Conservation (phyloP, 2,329 filamentous ascomycete species). For the Penicillium verrucosum region DNA sequence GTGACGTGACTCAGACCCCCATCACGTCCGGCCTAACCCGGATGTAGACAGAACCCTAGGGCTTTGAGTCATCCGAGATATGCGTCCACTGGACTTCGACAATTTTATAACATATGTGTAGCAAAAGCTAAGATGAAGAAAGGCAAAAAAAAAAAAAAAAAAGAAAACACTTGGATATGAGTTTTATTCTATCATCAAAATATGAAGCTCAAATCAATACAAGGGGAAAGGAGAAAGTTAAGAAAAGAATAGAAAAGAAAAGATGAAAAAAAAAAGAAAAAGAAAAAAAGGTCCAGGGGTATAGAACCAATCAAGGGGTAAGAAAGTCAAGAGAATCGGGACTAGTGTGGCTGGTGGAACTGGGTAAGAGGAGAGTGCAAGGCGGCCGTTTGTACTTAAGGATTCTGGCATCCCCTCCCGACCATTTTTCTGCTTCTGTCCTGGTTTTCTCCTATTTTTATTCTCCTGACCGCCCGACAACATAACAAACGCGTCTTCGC, state of each 20-base stretch:
- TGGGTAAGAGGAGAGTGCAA: slow-evolving; percentile 13
- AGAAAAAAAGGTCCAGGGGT: slow-evolving; percentile 11
- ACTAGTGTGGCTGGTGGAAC: slow-evolving; percentile 23
- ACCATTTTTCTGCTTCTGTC: slow-evolving; percentile 23
- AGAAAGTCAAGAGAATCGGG: slow-evolving; percentile 13
- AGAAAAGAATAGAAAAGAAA: slow-evolving; percentile 1
- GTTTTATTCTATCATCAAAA: no score
- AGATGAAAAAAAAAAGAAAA: background rate
- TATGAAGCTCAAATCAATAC: background rate
- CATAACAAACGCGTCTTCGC: slow-evolving; percentile 23
- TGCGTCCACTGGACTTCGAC: background rate
- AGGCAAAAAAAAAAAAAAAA: background rate
- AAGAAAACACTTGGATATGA: no score
- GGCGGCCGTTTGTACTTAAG: slow-evolving; percentile 26
- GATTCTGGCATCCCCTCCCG: slow-evolving; percentile 26
- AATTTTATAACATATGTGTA: background rate
- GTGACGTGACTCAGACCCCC: slow-evolving; percentile 18
- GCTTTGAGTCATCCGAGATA: slow-evolving; percentile 10
- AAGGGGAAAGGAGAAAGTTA: background rate
- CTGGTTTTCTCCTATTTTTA: slow-evolving; percentile 18
- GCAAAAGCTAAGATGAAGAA: background rate
- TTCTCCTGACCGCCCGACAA: slow-evolving; percentile 13
- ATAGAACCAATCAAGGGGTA: slow-evolving; percentile 16
- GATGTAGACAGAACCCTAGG: slow-evolving; percentile 22
- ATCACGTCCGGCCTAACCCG: slow-evolving; percentile 16